Evolutionary conservation across 148 eudicot species (phyloP).

Genomic region (Rhododendron vialii): DNA sequence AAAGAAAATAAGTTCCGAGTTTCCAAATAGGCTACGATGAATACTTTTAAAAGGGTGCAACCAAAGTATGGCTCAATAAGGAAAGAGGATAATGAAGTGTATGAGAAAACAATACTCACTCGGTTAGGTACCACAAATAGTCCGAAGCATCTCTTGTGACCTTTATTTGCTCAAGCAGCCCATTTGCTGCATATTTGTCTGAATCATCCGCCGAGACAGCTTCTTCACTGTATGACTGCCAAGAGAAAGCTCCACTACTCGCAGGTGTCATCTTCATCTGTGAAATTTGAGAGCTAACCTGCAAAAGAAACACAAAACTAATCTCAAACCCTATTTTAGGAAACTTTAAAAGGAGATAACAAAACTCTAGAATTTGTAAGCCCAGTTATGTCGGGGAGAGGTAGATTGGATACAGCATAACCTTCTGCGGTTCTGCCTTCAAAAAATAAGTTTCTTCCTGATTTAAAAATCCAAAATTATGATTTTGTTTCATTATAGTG

Average conservation of each 20-base stretch:
- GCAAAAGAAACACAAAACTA: neutral
- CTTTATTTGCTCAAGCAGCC: conserved; percentile 68
- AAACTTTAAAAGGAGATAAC: neutral
- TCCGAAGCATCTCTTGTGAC: conserved; percentile 79
- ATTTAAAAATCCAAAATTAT: no score
- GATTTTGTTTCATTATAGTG: neutral
- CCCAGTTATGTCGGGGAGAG: no score
- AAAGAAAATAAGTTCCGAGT: neutral
- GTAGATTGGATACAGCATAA: no score
- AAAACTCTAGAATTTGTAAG: neutral
- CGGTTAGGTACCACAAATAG: conserved; percentile 87
- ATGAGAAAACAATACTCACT: conserved; percentile 40
- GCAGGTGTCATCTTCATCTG: conserved; percentile 56
- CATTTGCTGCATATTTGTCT: conserved; percentile 35
- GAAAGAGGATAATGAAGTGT: neutral
- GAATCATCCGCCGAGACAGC: conserved; percentile 54
- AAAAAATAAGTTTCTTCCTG: no score
- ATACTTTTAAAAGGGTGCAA: neutral
- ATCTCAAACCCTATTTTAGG: neutral
- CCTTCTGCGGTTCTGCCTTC: no score
- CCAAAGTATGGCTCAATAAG: neutral
- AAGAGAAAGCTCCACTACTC: conserved; percentile 34
- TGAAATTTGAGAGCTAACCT: conserved; percentile 44
- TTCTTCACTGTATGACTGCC: conserved; percentile 77
- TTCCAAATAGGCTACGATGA: neutral